phyloP scores from a whole-genome alignment of 2,329 filamentous ascomycete species.

The Scedosporium dehoogii region DNA sequence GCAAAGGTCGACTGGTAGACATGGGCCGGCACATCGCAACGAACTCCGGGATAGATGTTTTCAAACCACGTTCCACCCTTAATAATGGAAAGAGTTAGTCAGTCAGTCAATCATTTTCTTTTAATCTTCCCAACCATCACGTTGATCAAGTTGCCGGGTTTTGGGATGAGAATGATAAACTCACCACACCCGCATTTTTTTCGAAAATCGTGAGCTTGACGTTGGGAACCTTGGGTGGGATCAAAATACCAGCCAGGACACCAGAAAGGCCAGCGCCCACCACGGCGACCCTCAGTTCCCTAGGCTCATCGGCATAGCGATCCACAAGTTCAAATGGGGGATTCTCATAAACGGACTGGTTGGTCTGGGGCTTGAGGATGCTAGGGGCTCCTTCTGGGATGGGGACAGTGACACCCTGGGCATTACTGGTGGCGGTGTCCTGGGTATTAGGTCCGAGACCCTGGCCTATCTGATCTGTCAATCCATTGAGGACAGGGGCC shows the following conservation, averaged over 20 bases:
- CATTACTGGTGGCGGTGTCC: neutral
- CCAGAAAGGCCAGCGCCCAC: conserved; percentile 26
- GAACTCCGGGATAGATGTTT: conserved; percentile 52
- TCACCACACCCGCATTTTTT: conserved; percentile 57
- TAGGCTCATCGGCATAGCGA: conserved; percentile 24
- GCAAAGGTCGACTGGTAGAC: conserved; percentile 61
- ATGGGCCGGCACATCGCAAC: conserved; percentile 60
- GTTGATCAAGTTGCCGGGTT: neutral
- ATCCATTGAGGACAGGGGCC: neutral
- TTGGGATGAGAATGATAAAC: conserved; percentile 13
- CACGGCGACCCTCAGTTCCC: conserved; percentile 22
- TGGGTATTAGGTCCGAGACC: neutral
- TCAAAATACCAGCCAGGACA: conserved; percentile 48
- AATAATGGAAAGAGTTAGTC: neutral
- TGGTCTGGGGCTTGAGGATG: neutral
- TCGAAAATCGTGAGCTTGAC: conserved; percentile 58
- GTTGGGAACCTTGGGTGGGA: conserved; percentile 59
- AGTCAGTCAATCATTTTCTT: neutral
- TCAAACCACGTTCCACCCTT: conserved; percentile 45
- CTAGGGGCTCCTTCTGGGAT: neutral
- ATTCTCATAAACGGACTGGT: neutral
- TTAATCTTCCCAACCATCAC: too few relatives aligned
- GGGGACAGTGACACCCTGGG: neutral
- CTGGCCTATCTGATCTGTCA: neutral
- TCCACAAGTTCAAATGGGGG: conserved; percentile 13